These are phyloP conservation scores for Thoreauomyces humboldtii DNA, from an alignment of 192 early-diverging fungal species.

Conservation along the genomic window DNA sequence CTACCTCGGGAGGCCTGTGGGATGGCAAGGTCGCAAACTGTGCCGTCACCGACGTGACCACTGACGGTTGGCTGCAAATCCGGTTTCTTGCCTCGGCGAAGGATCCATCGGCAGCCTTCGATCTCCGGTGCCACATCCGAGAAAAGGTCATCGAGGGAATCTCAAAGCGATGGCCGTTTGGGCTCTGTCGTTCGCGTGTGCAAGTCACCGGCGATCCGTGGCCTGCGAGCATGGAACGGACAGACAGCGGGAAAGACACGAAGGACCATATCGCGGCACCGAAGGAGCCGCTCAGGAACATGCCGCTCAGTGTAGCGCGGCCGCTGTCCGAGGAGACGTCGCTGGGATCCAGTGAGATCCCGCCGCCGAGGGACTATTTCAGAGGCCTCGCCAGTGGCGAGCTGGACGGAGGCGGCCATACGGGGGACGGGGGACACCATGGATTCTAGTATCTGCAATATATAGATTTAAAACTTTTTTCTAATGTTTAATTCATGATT, in stretches of 20 bases:
- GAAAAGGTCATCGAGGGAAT: conserved; percentile 18
- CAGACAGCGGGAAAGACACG: background rate
- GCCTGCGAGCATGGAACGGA: background rate
- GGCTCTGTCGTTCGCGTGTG: conserved; percentile 10
- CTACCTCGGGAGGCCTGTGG: conserved; percentile 29
- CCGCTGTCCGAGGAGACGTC: conserved; percentile 5
- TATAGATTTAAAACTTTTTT: background rate
- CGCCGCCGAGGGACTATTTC: conserved; percentile 8
- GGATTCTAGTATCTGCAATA: background rate
- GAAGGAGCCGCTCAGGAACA: background rate
- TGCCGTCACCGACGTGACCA: conserved; percentile 23
- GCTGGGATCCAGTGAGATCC: background rate
- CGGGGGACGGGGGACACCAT: conserved; percentile 3
- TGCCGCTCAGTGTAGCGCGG: background rate
- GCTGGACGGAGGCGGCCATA: background rate
- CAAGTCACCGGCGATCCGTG: conserved; percentile 3
- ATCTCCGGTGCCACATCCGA: conserved; percentile 27
- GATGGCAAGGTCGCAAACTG: conserved; percentile 30
- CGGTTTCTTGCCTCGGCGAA: conserved; percentile 17
- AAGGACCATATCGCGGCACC: background rate
- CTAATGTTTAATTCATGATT: background rate
- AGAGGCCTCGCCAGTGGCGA: conserved; percentile 5
- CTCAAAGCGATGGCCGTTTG: conserved; percentile 9
- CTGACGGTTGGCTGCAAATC: conserved; percentile 14
- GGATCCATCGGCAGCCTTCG: conserved; percentile 14